Evolutionary conservation across 2,329 filamentous ascomycete genomes (phyloP).

Genomic region (Fusarium sublunatum): DNA sequence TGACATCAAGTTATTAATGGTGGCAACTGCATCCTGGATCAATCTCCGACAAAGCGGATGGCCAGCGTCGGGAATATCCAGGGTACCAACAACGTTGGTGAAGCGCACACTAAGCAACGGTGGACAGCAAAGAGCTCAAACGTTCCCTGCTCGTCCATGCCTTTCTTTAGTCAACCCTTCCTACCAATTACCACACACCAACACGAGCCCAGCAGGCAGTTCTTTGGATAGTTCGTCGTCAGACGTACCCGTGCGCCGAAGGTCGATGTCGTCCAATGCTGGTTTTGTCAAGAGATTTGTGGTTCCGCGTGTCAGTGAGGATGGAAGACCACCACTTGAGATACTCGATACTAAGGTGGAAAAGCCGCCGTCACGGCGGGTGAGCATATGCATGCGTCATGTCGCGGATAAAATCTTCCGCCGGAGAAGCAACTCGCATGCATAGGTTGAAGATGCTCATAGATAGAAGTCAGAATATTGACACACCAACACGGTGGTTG

Average conservation of each 20-base stretch:
- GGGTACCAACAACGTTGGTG: constrained; percentile 43
- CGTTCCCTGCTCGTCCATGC: constrained; percentile 36
- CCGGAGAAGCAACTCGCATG: constrained; percentile 45
- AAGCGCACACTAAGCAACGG: constrained; percentile 41
- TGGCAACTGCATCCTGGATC: constrained; percentile 54
- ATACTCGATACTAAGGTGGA: constrained; percentile 37
- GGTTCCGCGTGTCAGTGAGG: constrained; percentile 40
- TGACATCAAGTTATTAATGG: constrained; percentile 53
- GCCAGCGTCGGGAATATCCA: constrained; percentile 49
- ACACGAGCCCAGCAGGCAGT: constrained; percentile 36
- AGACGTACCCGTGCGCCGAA: constrained; percentile 38
- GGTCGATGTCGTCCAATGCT: constrained; percentile 43
- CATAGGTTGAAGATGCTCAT: constrained; percentile 42
- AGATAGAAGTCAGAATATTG: constrained; percentile 43
- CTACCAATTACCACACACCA: constrained; percentile 27
- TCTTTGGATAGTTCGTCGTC: constrained; percentile 28
- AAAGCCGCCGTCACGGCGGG: constrained; percentile 42
- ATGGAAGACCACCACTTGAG: constrained; percentile 40
- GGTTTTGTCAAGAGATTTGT: constrained; percentile 44
- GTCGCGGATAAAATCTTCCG: constrained; percentile 48
- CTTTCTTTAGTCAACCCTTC: constrained; percentile 29
- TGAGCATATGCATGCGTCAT: constrained; percentile 45
- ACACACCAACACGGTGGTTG: constrained; percentile 32
- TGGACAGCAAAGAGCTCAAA: constrained; percentile 35
- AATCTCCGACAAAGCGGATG: constrained; percentile 52